Percentiles rank a stretch among this genome's conserved stretches.
Evolutionary conservation across 2,329 filamentous ascomycete species (phyloP).

Genomic region (Fusarium agapanthi): DNA sequence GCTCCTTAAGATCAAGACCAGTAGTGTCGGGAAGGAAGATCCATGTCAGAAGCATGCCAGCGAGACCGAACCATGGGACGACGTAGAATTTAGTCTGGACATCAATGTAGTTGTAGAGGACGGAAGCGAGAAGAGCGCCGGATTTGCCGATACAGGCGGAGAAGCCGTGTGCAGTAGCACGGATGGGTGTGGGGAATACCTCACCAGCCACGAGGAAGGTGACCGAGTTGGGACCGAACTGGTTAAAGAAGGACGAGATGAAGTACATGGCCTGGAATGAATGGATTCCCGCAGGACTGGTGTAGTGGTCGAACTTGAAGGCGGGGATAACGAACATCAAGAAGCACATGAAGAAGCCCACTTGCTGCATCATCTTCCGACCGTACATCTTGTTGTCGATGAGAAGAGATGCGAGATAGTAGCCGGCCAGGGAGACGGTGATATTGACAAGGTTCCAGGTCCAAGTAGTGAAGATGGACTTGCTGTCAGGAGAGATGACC

Average conservation of each 20-base stretch:
- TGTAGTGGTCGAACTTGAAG: constrained; percentile 89
- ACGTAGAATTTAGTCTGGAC: constrained; percentile 87
- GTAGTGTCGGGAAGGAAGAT: constrained; percentile 97
- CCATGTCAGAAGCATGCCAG: constrained; percentile 82
- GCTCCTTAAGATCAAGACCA: constrained; percentile 94
- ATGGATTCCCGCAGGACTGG: constrained; percentile 73
- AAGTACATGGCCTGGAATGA: constrained; percentile 99
- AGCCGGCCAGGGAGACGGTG: constrained; percentile 83
- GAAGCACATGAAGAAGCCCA: constrained; percentile 94
- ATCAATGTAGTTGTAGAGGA: constrained; percentile 95
- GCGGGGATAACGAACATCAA: constrained; percentile 91
- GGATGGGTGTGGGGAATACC: constrained; percentile 94
- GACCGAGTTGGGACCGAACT: constrained; percentile 95
- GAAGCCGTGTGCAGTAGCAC: constrained; percentile 93
- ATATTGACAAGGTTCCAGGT: constrained; percentile 94
- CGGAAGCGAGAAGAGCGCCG: constrained; percentile 84
- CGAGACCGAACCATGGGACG: constrained; percentile 94
- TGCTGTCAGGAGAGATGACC: constrained; percentile 74
- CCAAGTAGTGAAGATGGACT: constrained; percentile 86
- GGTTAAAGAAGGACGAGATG: constrained; percentile 97
- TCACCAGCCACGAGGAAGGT: constrained; percentile 97
- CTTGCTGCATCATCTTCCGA: constrained; percentile 93
- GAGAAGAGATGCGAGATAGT: constrained; percentile 87
- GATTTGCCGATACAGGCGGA: constrained; percentile 91
- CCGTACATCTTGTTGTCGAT: constrained; percentile 98